Evolutionary conservation across 495 filamentous ascomycete genomes (phyloP).

Genomic region (Melanomma pulvis-pyrius): DNA sequence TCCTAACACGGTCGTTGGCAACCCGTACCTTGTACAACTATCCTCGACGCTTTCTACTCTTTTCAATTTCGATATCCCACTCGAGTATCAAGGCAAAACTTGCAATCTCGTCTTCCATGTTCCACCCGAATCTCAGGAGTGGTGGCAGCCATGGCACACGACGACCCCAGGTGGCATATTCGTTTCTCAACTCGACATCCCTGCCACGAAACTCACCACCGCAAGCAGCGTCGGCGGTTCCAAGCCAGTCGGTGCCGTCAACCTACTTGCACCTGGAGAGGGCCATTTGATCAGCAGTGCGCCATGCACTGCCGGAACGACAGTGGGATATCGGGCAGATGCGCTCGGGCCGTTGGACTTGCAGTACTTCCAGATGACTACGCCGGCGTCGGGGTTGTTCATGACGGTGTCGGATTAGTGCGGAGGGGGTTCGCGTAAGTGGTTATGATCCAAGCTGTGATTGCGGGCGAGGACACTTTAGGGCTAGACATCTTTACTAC

Average conservation of each 20-base stretch:
- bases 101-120: conserved; percentile 45
- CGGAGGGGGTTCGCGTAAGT: not conserved
- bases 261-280: not conserved
- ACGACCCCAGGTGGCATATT: conserved; percentile 37
- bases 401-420: conserved; percentile 7
- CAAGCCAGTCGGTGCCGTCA: conserved; percentile 5
- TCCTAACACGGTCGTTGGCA: conserved; percentile 39
- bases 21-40: conserved; percentile 34
- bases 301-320: conserved; percentile 16
- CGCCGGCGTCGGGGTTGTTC: conserved; percentile 18
- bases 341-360: conserved; percentile 17
- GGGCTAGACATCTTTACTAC: not conserved
- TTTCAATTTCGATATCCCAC: conserved; percentile 45
- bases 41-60: conserved; percentile 34
- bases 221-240: conserved; percentile 20
- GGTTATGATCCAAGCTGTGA: not conserved
- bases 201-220: conserved; percentile 35
- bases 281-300: conserved; percentile 11
- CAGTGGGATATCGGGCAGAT: conserved; percentile 26
- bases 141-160: conserved; percentile 33
- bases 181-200: conserved; percentile 33
- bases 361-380: conserved; percentile 26
- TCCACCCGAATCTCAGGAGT: conserved; percentile 30
- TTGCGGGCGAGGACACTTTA: not conserved
- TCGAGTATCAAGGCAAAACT: conserved; percentile 36